A percentile compares a stretch with the other conserved stretches of the same genome.
Evolutionary conservation across 257 asterid species (phyloP).

Genomic region (Leonotis leonurus): DNA sequence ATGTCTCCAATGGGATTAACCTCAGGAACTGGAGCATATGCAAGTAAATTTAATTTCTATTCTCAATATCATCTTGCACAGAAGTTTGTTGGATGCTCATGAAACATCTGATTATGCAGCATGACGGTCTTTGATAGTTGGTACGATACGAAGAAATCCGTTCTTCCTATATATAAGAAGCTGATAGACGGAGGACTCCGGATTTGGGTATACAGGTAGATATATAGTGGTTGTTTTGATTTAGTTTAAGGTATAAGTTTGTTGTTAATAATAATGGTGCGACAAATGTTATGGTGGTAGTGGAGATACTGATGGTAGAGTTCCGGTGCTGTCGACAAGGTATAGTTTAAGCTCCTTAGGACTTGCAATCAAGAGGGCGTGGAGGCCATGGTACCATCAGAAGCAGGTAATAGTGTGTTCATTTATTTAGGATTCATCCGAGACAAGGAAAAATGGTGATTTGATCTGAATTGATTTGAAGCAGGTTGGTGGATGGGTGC

Average conservation of each 20-base stretch:
- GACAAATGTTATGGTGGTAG: conserved; percentile 24
- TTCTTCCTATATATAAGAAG: conserved; percentile 77
- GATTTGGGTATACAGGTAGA: conserved; percentile 85
- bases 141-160: conserved; percentile 50
- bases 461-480: not conserved
- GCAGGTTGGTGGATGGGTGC: conserved; percentile 90
- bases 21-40: conserved; percentile 72
- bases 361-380: conserved; percentile 53
- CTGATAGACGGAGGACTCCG: conserved; percentile 66
- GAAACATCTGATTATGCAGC: conserved; percentile 34
- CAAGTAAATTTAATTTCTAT: conserved; percentile 45
- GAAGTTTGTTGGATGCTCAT: not conserved
- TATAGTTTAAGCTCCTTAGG: conserved; percentile 65
- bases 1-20: conserved; percentile 46
- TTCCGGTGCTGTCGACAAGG: conserved; percentile 78
- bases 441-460: too few relatives aligned
- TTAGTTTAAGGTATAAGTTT: not conserved
- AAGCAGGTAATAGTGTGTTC: conserved; percentile 92
- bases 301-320: conserved; percentile 90
- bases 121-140: conserved; percentile 51
- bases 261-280: not conserved
- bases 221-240: not conserved
- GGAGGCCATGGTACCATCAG: conserved; percentile 93
- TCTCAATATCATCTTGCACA: not conserved
- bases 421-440: too few relatives aligned